A percentile compares a stretch with the other conserved stretches of the same genome.
Conservation (phyloP, 2,329 filamentous ascomycete species). For the Myriosclerotinia scirpicola region DNA sequence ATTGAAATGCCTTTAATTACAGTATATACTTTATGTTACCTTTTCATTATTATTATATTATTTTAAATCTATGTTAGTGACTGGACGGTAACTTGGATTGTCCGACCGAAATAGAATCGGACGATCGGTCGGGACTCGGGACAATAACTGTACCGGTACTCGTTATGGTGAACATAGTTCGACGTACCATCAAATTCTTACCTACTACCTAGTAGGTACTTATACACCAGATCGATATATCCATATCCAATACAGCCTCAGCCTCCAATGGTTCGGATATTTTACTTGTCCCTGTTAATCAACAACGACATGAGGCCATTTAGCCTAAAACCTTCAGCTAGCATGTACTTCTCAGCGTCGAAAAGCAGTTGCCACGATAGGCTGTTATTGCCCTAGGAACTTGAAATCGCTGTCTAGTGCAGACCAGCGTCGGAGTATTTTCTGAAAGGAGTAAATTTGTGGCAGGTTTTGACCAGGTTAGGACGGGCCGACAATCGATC, state of each 20-base stretch:
- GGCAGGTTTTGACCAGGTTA: constrained; percentile 13
- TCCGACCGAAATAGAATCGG: not conserved
- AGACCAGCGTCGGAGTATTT: not conserved
- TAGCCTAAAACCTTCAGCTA: not conserved
- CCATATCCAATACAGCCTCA: not conserved
- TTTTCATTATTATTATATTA: too few relatives aligned
- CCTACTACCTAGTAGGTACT: too few relatives aligned
- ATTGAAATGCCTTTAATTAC: too few relatives aligned
- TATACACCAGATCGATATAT: not conserved
- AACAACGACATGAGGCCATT: not conserved
- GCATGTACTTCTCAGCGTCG: not conserved
- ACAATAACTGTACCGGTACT: not conserved
- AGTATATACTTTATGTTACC: not conserved
- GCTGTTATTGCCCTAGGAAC: not conserved
- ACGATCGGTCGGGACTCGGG: not conserved
- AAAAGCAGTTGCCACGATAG: not conserved
- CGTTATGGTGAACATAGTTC: not conserved
- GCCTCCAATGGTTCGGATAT: too few relatives aligned
- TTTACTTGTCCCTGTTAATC: not conserved
- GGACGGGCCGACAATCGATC: constrained; percentile 18
- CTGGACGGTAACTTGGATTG: too few relatives aligned
- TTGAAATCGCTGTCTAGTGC: not conserved
- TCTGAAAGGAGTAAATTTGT: constrained; percentile 14
- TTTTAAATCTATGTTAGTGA: too few relatives aligned
- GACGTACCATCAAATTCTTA: not conserved